phyloP scores from a whole-genome alignment of 345 rosid genomes.

The Gossypium longicalyx region DNA sequence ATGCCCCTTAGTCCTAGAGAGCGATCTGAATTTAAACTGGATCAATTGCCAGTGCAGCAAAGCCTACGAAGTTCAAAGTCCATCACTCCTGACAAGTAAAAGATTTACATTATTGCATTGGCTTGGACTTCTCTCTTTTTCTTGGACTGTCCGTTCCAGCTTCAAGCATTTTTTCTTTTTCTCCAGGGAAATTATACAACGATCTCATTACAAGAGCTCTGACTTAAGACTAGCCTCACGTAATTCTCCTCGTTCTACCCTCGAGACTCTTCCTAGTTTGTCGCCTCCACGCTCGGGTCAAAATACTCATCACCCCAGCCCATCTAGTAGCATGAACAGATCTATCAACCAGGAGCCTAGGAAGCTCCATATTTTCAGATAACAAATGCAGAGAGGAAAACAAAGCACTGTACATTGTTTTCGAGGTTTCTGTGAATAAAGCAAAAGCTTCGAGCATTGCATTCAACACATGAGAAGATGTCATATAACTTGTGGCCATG shows the following conservation, averaged over 20 bases:
- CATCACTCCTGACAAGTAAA: conserved; percentile 48
- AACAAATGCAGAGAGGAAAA: conserved; percentile 11
- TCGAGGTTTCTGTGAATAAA: conserved; percentile 8
- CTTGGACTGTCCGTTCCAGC: conserved; percentile 35
- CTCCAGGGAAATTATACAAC: conserved; percentile 49
- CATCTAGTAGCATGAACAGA: conserved; percentile 13
- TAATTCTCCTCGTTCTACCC: conserved; percentile 50
- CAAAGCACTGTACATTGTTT: conserved; percentile 9
- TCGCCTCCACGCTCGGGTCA: conserved; percentile 31
- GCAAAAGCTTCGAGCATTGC: neutral
- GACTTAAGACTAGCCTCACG: conserved; percentile 34
- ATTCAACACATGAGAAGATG: neutral
- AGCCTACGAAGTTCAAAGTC: conserved; percentile 25
- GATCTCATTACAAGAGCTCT: conserved; percentile 35
- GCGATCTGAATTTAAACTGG: conserved; percentile 39
- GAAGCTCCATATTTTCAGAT: conserved; percentile 13
- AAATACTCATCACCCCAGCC: conserved; percentile 10
- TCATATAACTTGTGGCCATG: neutral
- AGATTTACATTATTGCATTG: neutral
- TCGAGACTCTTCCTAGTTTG: conserved; percentile 42
- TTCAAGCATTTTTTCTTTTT: conserved; percentile 43
- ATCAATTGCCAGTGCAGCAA: conserved; percentile 28
- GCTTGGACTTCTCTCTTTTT: conserved; percentile 2
- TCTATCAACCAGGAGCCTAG: neutral
- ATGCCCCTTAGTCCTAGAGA: conserved; percentile 32